Percentiles rank a stretch among this genome's conserved stretches.
Evolutionary conservation across 2,329 filamentous ascomycete genomes (phyloP).

Genomic region (Epichloe sp.): DNA sequence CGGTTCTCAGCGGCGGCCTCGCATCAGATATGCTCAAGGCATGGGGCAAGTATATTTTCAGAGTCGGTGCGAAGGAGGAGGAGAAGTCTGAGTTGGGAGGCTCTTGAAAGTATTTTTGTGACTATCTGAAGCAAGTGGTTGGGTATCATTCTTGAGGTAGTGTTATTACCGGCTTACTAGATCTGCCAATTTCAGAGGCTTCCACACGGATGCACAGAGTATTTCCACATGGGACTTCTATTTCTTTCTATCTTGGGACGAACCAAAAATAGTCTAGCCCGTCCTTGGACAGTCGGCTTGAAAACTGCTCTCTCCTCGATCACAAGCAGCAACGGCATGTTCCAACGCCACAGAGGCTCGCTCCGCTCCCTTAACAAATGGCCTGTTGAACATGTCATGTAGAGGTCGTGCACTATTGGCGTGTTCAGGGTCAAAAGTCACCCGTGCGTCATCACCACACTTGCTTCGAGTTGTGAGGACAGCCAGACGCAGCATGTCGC

Average conservation of each 20-base stretch:
- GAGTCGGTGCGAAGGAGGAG: not conserved
- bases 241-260: too few species aligned
- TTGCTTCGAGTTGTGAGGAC: constrained; percentile 49
- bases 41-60: constrained; percentile 52
- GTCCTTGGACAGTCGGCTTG: not conserved
- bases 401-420: constrained; percentile 54
- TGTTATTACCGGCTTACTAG: too few species aligned
- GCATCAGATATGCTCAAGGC: constrained; percentile 41
- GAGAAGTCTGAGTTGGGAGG: constrained; percentile 5
- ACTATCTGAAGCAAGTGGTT: too few species aligned
- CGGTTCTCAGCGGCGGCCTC: constrained; percentile 27
- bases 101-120: too few species aligned
- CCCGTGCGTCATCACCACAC: constrained; percentile 44
- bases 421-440: constrained; percentile 64
- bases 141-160: too few species aligned
- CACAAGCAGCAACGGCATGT: constrained; percentile 12
- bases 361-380: constrained; percentile 42
- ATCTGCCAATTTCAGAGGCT: too few species aligned
- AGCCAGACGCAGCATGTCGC: constrained; percentile 58
- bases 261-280: too few species aligned
- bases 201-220: too few species aligned
- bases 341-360: constrained; percentile 35
- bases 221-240: too few species aligned
- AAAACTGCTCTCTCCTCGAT: constrained; percentile 7
- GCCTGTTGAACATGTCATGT: constrained; percentile 43